Base-by-base conservation (phyloP, 306 rosid species). In the Cucurbita argyrosperma region DNA sequence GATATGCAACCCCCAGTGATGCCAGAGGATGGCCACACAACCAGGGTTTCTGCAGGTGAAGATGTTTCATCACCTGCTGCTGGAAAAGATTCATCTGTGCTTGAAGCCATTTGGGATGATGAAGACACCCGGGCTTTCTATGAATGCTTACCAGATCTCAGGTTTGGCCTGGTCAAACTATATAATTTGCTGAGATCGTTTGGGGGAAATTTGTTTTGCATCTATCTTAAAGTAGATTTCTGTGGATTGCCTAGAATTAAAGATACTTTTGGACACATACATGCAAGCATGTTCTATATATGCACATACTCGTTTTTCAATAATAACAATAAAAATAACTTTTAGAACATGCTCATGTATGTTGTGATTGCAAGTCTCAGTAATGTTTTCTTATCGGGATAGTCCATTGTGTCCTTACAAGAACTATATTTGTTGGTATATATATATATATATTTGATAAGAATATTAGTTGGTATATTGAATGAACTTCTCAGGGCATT, bases 1-100 rank as follows among this genome's bases (percentile, higher is more conserved):
- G 99, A 95, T 76, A 88, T 89, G 99, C 97, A 91, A 83, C 97
- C 96, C 76, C 99, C 97, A 50, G 96, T 88, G 77, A 95, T 95
- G 99, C 99, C 96, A 45, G 99, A 91, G 84, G 99, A 95, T 81
- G 92, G 97, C 70, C 96, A 95, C 85, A 91, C 99, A 69, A 95
- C 99, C 68, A 82, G 99, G 87, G 89, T 95, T 81, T 83, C 89
- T 76, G 81, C 88, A 77, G 97, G 99, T 42, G 97, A 95, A 79
- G 99, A 91, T 79, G 89, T 87, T 81, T 86, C 87, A 81, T 77
- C 98, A 71, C 80, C 96, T 76, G 87, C 85, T 77, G 73, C 80
- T 56, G 97, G 97, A 78, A 95, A 95, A 87, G 99, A 95, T 74
- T 87, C 93, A 80, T 83, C 93, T 58, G 83, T 82, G 75, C 83